Evolutionary conservation across 2,329 filamentous ascomycete species (phyloP).

Genomic region (Penicillium sp.): DNA sequence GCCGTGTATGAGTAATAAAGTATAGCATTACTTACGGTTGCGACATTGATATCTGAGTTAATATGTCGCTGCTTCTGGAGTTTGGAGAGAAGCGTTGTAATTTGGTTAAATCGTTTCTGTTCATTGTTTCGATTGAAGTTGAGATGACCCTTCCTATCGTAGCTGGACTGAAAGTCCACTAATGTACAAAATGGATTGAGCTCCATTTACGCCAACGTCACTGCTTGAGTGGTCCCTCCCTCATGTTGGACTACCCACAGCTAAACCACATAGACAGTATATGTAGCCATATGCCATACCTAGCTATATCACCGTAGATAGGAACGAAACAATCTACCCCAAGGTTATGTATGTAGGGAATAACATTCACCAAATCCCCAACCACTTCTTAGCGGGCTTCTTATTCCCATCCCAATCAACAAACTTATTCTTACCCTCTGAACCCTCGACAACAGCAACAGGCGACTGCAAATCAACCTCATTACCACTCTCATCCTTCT

Average conservation of each 20-base stretch:
- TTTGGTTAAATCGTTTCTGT: not conserved
- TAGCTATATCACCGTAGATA: not conserved
- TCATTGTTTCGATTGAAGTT: conserved; percentile 7
- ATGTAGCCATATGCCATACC: not conserved
- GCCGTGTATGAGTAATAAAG: not conserved
- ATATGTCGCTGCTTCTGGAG: conserved; percentile 1
- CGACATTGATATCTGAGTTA: not conserved
- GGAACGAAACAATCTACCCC: not conserved
- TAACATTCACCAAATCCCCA: conserved; percentile 69
- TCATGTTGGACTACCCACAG: not conserved
- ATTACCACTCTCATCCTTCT: conserved; percentile 27
- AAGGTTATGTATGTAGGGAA: not conserved
- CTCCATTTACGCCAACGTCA: not conserved
- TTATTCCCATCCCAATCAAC: conserved; percentile 45
- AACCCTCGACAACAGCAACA: conserved; percentile 37
- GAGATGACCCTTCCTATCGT: not conserved
- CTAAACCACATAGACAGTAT: not conserved
- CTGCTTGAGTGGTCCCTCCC: not conserved
- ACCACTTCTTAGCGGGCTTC: conserved; percentile 69
- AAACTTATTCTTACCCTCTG: conserved; percentile 30
- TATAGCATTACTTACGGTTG: not conserved
- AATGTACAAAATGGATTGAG: conserved; percentile 15
- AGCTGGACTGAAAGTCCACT: conserved; percentile 1
- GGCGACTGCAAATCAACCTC: conserved; percentile 38
- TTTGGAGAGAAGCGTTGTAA: conserved; percentile 11